Conservation (phyloP, 257 asterid genomes). For the Rauvolfia tetraphylla region DNA sequence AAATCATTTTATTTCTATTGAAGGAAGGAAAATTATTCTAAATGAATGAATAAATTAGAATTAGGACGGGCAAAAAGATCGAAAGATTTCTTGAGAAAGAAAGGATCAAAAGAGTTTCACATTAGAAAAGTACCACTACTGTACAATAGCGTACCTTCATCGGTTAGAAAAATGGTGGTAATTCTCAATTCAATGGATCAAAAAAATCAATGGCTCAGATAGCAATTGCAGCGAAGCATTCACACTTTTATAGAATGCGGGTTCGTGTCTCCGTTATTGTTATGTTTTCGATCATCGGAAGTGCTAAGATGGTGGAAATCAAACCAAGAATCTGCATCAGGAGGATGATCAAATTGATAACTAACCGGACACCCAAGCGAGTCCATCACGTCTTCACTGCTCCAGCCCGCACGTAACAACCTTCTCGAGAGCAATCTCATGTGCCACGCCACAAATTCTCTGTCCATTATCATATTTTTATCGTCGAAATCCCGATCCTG, state of each 20-base stretch:
- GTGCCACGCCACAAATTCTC: slow-evolving; percentile 34
- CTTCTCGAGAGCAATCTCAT: slow-evolving; percentile 41
- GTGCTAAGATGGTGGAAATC: slow-evolving; percentile 26
- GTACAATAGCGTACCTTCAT: neutral
- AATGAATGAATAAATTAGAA: no score
- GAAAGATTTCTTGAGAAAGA: no score
- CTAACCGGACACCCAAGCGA: slow-evolving; percentile 44
- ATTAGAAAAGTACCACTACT: neutral
- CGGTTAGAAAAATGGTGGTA: no score
- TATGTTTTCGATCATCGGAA: neutral
- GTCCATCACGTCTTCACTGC: slow-evolving; percentile 75
- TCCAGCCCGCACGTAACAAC: slow-evolving; percentile 79
- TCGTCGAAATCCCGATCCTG: neutral
- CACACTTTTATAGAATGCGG: neutral
- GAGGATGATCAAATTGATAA: neutral
- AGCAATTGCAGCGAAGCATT: neutral
- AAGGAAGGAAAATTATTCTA: no score
- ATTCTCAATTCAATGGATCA: neutral
- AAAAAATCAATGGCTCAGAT: no score
- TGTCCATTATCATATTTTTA: slow-evolving; percentile 7
- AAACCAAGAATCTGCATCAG: slow-evolving; percentile 43
- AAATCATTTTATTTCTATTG: no score
- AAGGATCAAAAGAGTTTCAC: neutral
- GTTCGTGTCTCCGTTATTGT: neutral
- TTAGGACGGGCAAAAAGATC: no score